Evolutionary conservation across 768 basidiomycete genomes (phyloP).

Genomic region (Sutorius australiensis): DNA sequence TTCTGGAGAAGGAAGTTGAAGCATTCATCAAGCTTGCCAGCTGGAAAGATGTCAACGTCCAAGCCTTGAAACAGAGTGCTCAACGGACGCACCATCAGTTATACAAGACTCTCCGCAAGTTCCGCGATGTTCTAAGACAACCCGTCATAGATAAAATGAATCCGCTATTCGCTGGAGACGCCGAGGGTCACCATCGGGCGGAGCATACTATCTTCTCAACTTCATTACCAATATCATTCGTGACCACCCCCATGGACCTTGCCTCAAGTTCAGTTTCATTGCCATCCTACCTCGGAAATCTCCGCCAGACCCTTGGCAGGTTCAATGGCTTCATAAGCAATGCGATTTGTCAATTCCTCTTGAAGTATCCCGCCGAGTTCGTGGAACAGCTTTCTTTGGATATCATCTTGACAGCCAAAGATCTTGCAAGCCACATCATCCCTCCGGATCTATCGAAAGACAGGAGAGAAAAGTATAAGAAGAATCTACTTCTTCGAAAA

Average conservation of each 20-base stretch:
- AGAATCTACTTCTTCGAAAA: constrained; percentile 77
- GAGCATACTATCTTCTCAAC: constrained; percentile 11
- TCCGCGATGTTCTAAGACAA: constrained; percentile 83
- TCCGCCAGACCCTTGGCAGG: constrained; percentile 47
- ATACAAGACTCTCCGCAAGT: constrained; percentile 87
- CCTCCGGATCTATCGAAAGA: constrained; percentile 43
- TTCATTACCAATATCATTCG: background rate
- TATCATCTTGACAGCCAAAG: constrained; percentile 59
- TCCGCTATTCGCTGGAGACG: constrained; percentile 34
- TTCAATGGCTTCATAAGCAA: constrained; percentile 45
- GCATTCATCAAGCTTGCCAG: constrained; percentile 92
- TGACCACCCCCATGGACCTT: constrained; percentile 1
- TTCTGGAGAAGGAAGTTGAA: constrained; percentile 75
- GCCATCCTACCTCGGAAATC: constrained; percentile 43
- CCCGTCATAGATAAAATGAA: constrained; percentile 48
- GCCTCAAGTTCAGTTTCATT: background rate
- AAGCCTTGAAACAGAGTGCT: constrained; percentile 89
- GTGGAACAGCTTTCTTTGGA: constrained; percentile 57
- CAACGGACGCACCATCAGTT: constrained; percentile 86
- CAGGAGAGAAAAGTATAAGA: constrained; percentile 58
- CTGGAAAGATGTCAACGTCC: constrained; percentile 97
- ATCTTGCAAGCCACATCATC: constrained; percentile 47
- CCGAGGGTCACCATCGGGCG: constrained; percentile 27
- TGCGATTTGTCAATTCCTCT: constrained; percentile 42
- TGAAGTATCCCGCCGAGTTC: constrained; percentile 35